Conservation (phyloP, 768 basidiomycete genomes). For the Termitomyces bulborhizus region DNA sequence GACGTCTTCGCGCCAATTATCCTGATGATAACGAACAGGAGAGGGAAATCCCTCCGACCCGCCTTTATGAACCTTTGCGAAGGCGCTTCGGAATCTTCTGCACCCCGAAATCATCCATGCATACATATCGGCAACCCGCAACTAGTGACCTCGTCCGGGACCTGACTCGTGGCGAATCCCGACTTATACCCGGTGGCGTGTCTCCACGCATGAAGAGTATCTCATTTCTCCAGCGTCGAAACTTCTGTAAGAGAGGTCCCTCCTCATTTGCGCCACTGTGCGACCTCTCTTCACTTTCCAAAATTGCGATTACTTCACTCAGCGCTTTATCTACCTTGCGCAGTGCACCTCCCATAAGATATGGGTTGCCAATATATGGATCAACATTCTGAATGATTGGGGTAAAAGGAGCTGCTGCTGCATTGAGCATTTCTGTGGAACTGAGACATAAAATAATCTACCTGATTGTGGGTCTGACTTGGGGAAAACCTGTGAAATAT, state of each 20-base stretch:
- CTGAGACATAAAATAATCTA: constrained; percentile 7
- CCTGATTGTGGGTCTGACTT: constrained; percentile 35
- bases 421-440: neutral
- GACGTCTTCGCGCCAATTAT: constrained; percentile 14
- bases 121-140: constrained; percentile 10
- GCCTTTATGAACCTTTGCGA: constrained; percentile 20
- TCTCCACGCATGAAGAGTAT: constrained; percentile 26
- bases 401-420: constrained; percentile 14
- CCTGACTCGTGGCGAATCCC: constrained; percentile 4
- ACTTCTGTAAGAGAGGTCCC: constrained; percentile 30
- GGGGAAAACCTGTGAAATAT: constrained; percentile 35
- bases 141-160: constrained; percentile 11
- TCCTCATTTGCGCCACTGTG: constrained; percentile 27
- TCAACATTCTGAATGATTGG: constrained; percentile 17
- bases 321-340: constrained; percentile 38
- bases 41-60: constrained; percentile 17
- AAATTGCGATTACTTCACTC: constrained; percentile 33
- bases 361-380: constrained; percentile 38
- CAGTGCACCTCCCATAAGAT: constrained; percentile 35
- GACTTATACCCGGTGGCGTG: constrained; percentile 5
- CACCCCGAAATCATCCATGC: constrained; percentile 30
- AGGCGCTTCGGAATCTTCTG: constrained; percentile 35
- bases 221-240: constrained; percentile 36
- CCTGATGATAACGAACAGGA: constrained; percentile 26
- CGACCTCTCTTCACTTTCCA: constrained; percentile 36